Base-by-base conservation (phyloP, 495 filamentous ascomycete species). In the Penicillium bovifimosum region DNA sequence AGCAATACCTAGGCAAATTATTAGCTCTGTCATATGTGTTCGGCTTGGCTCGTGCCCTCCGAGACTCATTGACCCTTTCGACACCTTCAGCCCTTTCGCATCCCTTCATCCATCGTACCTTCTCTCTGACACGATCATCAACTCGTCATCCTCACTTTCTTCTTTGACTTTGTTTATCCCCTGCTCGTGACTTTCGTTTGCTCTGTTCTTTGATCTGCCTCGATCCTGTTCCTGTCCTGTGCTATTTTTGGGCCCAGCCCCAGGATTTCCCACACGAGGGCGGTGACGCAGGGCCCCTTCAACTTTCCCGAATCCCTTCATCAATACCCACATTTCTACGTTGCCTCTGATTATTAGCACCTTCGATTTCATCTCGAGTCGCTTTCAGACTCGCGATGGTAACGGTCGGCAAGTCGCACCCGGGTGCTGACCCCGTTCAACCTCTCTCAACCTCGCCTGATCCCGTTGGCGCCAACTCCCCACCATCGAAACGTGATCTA, bases 401-500 rank as follows among this genome's bases (percentile, higher is more conserved):
- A 55, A 75, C 73, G 38, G 48, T 50, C 44, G 70, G 67, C 41
- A 77, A 70, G 47, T 69, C 74, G 57, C 72, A 73, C 50, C 61
- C 70, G 36, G 67, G 62, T 47, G 53, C 65, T 41, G 72, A 71
- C 47, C 55, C 62, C 36, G 57, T 69, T 32, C 72, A 68, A 24
- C 63, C 58, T 17, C 62, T 66, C 34, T 56, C 60, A n/a, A 65
- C 67, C 34, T 62, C 76, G 11, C 53, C 68, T 9, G 55, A 65
- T 36, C 74, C 65, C 16, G 63, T 61, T 56, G 65, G 46, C 44
- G 52, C 72, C 51, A 61, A 62, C 50, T 83, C 86, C 33, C 82
- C 86, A 9, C 84, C 89, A 31, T 85, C 81, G 46, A 91, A 83
- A 69, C 80, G 87, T 62, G 88, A 95, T 61, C 74, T 95, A 50